These are phyloP conservation scores for Ilyonectria sp. DNA, from an alignment of 2,329 filamentous ascomycete genomes.

Conservation along the genomic window DNA sequence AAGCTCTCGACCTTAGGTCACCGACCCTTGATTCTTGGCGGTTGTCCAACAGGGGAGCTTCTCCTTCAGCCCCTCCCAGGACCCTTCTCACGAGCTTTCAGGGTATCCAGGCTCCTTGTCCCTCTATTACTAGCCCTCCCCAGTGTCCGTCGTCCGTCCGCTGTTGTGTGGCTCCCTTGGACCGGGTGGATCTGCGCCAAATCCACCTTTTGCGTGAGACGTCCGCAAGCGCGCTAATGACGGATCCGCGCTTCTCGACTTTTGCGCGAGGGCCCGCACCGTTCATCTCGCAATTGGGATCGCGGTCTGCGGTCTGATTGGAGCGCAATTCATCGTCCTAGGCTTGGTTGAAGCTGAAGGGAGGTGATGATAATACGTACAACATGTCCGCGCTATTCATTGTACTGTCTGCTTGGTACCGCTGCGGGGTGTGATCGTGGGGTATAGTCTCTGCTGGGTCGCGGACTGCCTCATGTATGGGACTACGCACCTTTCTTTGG, in stretches of 20 bases:
- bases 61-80: slow-evolving; percentile 5
- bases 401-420: too few species aligned
- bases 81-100: slow-evolving; percentile 1
- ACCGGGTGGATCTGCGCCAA: slow-evolving; percentile 45
- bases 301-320: slow-evolving; percentile 23
- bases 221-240: slow-evolving; percentile 43
- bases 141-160: slow-evolving; percentile 35
- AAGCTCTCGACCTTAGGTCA: slow-evolving; percentile 25
- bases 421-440: not conserved
- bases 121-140: slow-evolving; percentile 6
- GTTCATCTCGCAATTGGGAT: slow-evolving; percentile 29
- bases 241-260: slow-evolving; percentile 43
- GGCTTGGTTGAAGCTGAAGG: not conserved
- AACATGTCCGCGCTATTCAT: not conserved
- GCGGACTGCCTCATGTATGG: not conserved
- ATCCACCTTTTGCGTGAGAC: slow-evolving; percentile 1
- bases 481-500: not conserved
- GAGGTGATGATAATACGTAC: not conserved
- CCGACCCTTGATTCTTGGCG: slow-evolving; percentile 18
- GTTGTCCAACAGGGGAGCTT: slow-evolving; percentile 10
- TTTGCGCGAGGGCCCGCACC: slow-evolving; percentile 15
- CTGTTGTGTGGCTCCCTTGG: slow-evolving; percentile 40
- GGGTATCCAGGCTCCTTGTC: slow-evolving; percentile 4
- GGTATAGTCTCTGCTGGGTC: not conserved
- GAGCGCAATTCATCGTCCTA: slow-evolving; percentile 22